Conservation (phyloP, 2,329 filamentous ascomycete genomes). For the Trichothecium roseum region DNA sequence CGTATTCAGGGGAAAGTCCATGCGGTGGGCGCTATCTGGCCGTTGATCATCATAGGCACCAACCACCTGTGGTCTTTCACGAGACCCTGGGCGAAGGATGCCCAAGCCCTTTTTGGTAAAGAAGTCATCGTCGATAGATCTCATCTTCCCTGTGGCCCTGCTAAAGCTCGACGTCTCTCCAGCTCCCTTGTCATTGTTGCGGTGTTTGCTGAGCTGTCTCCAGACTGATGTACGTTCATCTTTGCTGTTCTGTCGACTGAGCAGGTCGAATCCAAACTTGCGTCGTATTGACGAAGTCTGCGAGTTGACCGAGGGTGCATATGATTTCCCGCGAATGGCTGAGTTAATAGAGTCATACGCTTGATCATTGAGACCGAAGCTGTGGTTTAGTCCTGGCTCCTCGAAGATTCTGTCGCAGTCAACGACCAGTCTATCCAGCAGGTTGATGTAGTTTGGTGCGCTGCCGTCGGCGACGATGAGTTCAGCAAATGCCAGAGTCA, state of each 20-base stretch:
- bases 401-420: conserved; percentile 87
- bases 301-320: conserved; percentile 68
- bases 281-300: conserved; percentile 78
- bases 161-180: conserved; percentile 55
- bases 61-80: conserved; percentile 49
- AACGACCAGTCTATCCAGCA: conserved; percentile 80
- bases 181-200: conserved; percentile 37
- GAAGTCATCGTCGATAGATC: conserved; percentile 64
- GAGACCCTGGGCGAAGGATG: conserved; percentile 39
- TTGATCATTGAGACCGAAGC: conserved; percentile 25
- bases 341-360: conserved; percentile 51
- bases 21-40: conserved; percentile 46
- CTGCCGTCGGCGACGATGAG: conserved; percentile 70
- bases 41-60: conserved; percentile 49
- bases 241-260: conserved; percentile 73
- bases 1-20: conserved; percentile 46
- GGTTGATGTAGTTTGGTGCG: conserved; percentile 74
- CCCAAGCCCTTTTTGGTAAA: conserved; percentile 21
- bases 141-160: conserved; percentile 57
- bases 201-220: conserved; percentile 80
- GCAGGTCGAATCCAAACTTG: conserved; percentile 69
- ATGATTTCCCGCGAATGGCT: conserved; percentile 44
- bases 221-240: conserved; percentile 69
- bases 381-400: conserved; percentile 35
- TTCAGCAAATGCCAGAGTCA: conserved; percentile 84